Base-by-base conservation (phyloP, 495 filamentous ascomycete species). In the Penicillium parvum region DNA sequence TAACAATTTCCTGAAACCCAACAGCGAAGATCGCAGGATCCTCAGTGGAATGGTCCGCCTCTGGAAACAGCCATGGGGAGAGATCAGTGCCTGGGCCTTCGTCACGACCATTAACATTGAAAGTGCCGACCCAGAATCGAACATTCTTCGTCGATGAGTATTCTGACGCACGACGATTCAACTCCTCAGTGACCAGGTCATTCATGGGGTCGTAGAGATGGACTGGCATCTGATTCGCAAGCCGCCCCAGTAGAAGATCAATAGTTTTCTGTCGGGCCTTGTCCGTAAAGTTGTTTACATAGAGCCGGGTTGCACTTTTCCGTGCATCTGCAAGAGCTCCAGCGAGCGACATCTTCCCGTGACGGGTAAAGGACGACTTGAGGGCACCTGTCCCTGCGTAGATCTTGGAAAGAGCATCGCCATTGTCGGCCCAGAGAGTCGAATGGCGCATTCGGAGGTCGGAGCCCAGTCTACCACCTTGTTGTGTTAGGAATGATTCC, bases 1-100 rank as follows among this genome's bases (percentile, higher is more conserved):
- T 84, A 11, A 99, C 94, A 40, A 99, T 97, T 67, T 99, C 92
- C 53, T 99, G 92, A 52, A 99, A 97, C 0, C 88, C 92, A 20
- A 96, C 81, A 7, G 81, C 90, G 37, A 94, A 78, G 23, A 99
- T 84, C 4, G 43, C 49, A 6, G 70, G 66, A 32, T 63, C 58
- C 18, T 66, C 60, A 20, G 53, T 29, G 4, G 58, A 50, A 14
- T 50, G 30, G 32, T 52, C 53, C 5, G 41, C 32, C 34, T 89
- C 81, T 15, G 94, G 86, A 15, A 77, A 69, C 18, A 98, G 73
- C 92, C 92, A 98, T 5, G 82, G 71, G 3, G 85, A 82, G 11
- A 98, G 71, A 62, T 98, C 90, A 47, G 85, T 73, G 19, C 82
- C 75, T 18, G 88, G 75, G 8, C 90, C 88, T 37, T 78, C 68